Evolutionary conservation across 805 yeast species (phyloP), one percentile per base, ranked within the genome.

Genomic region (Maudiozyma serrabonitensis): DNA sequence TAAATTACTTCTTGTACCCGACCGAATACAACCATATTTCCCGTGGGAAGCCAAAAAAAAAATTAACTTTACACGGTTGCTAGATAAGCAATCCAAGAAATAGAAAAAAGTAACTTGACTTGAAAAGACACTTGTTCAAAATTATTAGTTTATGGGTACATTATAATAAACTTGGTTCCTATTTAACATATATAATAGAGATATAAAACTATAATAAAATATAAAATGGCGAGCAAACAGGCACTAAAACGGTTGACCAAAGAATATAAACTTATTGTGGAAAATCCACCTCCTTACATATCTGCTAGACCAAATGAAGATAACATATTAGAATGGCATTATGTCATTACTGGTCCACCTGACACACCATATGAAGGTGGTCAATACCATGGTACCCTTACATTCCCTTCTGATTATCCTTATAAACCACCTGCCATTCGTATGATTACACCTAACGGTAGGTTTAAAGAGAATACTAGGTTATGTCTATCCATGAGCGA

Each of bases 261-360:
- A 62, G 97, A 89, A 69, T 89, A 87, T 67, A 87, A 84, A 64
- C 69, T 80, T 43, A 79, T 93, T 54, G 76, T 76, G 56, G 83
- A 80, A 49, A 83, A 76, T 58, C 96, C 97, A 1, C 87, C 95
- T 9, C 96, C 95, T 6, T 90, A 69, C 61, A 81, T 91, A 43
- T 71, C 72, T 11, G 96, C 97, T 21, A 81, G 84, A 51, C 98
- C 98, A 5, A 79, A 83, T 52, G 98, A 93, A 51, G 74, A 78
- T 42, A 89, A 93, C 64, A 85, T 93, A 49, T 70, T 93, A 48
- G 95, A 87, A 63, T 90, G 97, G 96, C 96, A 89, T 66, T 91
- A 87, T 63, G 77, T 90, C 32, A 84, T 91, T 46, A 82, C 88
- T 0, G 98, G 98, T 1, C 96, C 97, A 4, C 89, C 93, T 13